Percentiles rank a stretch among this genome's conserved stretches.
phyloP scores from a whole-genome alignment of 768 basidiomycete genomes.

The Hygrocybe punicea region DNA sequence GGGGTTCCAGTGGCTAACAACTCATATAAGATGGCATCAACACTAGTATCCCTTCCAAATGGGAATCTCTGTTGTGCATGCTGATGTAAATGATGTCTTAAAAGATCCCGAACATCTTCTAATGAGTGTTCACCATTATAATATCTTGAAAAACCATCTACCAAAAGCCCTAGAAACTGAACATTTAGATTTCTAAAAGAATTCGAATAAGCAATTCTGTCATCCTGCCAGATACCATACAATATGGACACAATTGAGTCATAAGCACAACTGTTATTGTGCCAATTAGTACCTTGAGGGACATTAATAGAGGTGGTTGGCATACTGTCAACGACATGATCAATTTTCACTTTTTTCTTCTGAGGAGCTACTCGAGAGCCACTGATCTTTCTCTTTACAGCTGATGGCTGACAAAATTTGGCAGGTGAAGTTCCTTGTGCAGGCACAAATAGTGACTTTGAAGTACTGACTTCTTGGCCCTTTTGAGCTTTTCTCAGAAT shows the following conservation, averaged over 20 bases:
- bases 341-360: neutral
- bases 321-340: neutral
- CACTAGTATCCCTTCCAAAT: neutral
- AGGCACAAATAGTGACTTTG: neutral
- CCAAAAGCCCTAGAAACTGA: neutral
- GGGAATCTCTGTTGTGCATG: neutral
- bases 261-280: conserved; percentile 32
- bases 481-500: neutral
- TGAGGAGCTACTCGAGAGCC: neutral
- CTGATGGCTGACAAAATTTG: neutral
- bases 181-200: neutral
- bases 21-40: too few species aligned
- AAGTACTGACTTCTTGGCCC: conserved; percentile 1
- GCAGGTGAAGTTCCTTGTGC: too few species aligned
- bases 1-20: neutral
- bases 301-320: neutral
- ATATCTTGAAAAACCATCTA: conserved; percentile 1
- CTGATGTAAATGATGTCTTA: neutral
- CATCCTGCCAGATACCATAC: conserved; percentile 19
- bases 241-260: conserved; percentile 25
- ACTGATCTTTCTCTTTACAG: neutral
- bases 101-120: neutral
- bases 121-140: neutral
- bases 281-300: conserved; percentile 17
- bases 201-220: neutral